These are phyloP conservation scores for Blastobotrys ciferrii DNA, from an alignment of 1,139 yeast species.

Conservation along the genomic window DNA sequence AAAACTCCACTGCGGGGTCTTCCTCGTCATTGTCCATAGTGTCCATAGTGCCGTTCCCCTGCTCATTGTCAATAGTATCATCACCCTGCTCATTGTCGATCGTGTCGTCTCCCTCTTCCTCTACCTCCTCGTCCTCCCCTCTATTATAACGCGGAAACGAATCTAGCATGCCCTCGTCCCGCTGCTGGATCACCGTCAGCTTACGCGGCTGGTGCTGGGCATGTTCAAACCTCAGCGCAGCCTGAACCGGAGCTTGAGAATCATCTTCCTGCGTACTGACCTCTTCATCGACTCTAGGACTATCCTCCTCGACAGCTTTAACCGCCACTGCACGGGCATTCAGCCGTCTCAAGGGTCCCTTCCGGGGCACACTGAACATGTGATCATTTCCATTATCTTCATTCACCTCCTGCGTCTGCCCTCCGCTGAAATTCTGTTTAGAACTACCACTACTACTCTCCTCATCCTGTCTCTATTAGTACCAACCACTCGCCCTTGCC, in stretches of 20 bases:
- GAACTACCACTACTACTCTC: neutral
- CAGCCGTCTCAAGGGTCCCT: slow-evolving; percentile 1
- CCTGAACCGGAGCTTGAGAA: slow-evolving; percentile 3
- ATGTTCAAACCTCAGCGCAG: neutral
- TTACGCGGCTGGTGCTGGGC: neutral
- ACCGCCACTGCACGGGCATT: neutral
- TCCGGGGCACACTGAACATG: neutral
- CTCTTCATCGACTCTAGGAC: neutral
- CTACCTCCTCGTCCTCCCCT: neutral
- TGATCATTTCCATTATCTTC: no score
- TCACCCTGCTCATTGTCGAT: neutral
- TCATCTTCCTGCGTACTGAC: slow-evolving; percentile 1
- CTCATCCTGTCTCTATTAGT: neutral
- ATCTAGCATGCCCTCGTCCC: neutral
- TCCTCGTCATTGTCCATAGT: neutral
- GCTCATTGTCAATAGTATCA: neutral
- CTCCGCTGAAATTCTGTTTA: neutral
- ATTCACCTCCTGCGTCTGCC: neutral
- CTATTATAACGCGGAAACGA: slow-evolving; percentile 1
- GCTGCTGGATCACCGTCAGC: neutral
- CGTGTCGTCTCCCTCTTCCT: neutral
- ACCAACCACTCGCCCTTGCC: neutral
- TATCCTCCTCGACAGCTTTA: neutral
- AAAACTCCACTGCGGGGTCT: slow-evolving; percentile 4
- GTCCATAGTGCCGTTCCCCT: neutral